These are phyloP conservation scores for Syzygium oleosum DNA, from an alignment of 345 rosid genomes.

Conservation along the genomic window DNA sequence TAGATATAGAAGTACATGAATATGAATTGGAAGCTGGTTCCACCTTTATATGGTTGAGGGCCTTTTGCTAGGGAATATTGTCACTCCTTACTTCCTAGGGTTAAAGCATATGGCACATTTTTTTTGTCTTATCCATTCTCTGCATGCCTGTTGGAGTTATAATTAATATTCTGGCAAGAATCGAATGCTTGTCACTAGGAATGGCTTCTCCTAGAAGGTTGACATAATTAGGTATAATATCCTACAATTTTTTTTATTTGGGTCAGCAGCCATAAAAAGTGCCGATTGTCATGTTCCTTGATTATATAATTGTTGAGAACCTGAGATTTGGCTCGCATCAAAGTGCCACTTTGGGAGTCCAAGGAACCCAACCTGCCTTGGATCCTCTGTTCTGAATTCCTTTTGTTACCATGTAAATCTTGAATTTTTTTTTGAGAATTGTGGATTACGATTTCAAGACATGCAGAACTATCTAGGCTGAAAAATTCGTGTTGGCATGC, in stretches of 20 bases:
- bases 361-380: neutral
- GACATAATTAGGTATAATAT: neutral
- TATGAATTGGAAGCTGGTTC: constrained; percentile 7
- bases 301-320: neutral
- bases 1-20: neutral
- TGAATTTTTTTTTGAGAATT: neutral
- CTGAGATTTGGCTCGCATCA: neutral
- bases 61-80: constrained; percentile 13
- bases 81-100: constrained; percentile 2
- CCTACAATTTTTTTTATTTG: neutral
- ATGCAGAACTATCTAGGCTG: neutral
- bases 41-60: neutral
- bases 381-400: neutral
- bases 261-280: neutral
- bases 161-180: constrained; percentile 11
- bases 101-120: constrained; percentile 19
- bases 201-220: constrained; percentile 18
- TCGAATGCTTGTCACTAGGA: constrained; percentile 24
- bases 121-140: constrained; percentile 24
- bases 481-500: neutral
- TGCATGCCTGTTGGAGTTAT: constrained; percentile 2
- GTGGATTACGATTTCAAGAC: neutral
- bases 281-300: neutral
- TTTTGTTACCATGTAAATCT: neutral
- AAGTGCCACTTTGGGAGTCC: neutral